Percentiles rank a stretch among this genome's conserved stretches.
Evolutionary conservation across 2,329 filamentous ascomycete species (phyloP).

Genomic region (Trichophyton rubrum): DNA sequence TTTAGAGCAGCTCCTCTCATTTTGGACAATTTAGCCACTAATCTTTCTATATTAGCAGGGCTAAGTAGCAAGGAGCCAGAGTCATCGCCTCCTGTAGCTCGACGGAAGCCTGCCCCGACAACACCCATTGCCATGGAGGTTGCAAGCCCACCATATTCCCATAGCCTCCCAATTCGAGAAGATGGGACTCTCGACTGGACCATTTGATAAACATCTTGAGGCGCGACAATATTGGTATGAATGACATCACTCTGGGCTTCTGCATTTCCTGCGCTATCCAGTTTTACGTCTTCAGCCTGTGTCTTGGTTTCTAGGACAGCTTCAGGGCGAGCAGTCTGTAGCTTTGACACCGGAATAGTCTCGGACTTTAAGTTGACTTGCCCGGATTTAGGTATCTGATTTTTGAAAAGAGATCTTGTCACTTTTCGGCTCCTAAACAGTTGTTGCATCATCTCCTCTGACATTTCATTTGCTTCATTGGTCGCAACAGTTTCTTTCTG

Average conservation of each 20-base stretch:
- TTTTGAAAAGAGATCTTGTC: constrained; percentile 41
- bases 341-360: not conserved
- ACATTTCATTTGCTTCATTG: constrained; percentile 35
- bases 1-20: constrained; percentile 98
- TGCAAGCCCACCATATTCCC: constrained; percentile 88
- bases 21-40: constrained; percentile 82
- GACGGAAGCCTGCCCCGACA: constrained; percentile 69
- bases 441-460: constrained; percentile 48
- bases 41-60: constrained; percentile 77
- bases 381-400: not conserved
- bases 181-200: constrained; percentile 84
- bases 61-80: constrained; percentile 73
- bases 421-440: constrained; percentile 51
- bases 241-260: not conserved
- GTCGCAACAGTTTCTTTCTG: not conserved
- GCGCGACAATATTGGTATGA: not conserved
- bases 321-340: not conserved
- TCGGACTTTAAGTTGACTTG: not conserved
- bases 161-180: constrained; percentile 71
- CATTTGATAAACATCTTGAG: constrained; percentile 47
- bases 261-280: not conserved
- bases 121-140: constrained; percentile 93
- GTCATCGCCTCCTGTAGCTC: constrained; percentile 56
- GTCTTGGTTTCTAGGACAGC: not conserved
- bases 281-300: not conserved